Percentiles rank a stretch among this genome's conserved stretches.
phyloP scores from a whole-genome alignment of 2,329 filamentous ascomycete genomes.

The Lasiodiplodia sp. region DNA sequence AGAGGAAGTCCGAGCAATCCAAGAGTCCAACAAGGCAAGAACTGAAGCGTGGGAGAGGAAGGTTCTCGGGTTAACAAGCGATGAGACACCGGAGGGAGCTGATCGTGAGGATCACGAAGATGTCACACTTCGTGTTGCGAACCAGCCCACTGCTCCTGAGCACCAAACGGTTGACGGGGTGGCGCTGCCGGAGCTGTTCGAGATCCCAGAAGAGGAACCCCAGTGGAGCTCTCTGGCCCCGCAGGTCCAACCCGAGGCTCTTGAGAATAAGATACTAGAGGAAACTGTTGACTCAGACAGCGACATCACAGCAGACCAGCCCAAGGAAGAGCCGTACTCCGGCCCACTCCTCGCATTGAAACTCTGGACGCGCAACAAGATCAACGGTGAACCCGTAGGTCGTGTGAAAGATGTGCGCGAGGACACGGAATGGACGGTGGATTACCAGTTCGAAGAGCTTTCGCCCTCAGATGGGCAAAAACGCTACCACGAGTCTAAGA shows the following conservation, averaged over 20 bases:
- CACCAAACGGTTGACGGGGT: neutral
- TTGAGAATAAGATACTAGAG: slow-evolving; percentile 28
- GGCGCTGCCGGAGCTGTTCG: slow-evolving; percentile 9
- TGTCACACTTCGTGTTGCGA: slow-evolving; percentile 31
- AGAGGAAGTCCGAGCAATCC: slow-evolving; percentile 75
- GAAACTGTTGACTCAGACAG: neutral
- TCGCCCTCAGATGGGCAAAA: neutral
- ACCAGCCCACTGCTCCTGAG: neutral
- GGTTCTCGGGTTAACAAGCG: slow-evolving; percentile 57
- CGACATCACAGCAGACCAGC: neutral
- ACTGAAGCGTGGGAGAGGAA: slow-evolving; percentile 73
- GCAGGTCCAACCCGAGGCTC: slow-evolving; percentile 22
- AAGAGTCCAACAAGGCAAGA: slow-evolving; percentile 69
- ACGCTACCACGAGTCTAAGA: slow-evolving; percentile 48
- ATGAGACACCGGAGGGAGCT: slow-evolving; percentile 30
- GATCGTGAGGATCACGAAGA: slow-evolving; percentile 37
- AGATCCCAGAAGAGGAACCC: slow-evolving; percentile 19
- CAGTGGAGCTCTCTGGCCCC: slow-evolving; percentile 6
- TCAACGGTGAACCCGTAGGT: slow-evolving; percentile 69
- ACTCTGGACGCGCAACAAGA: slow-evolving; percentile 73
- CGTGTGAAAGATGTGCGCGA: slow-evolving; percentile 63
- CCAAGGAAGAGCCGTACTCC: neutral
- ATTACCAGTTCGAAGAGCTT: slow-evolving; percentile 61
- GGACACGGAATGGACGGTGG: slow-evolving; percentile 71
- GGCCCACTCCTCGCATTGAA: slow-evolving; percentile 66